Percentiles rank a stretch among this genome's conserved stretches.
Evolutionary conservation across 1,139 yeast genomes (phyloP).

Genomic region (Yamadazyma kanchanaburiensis): DNA sequence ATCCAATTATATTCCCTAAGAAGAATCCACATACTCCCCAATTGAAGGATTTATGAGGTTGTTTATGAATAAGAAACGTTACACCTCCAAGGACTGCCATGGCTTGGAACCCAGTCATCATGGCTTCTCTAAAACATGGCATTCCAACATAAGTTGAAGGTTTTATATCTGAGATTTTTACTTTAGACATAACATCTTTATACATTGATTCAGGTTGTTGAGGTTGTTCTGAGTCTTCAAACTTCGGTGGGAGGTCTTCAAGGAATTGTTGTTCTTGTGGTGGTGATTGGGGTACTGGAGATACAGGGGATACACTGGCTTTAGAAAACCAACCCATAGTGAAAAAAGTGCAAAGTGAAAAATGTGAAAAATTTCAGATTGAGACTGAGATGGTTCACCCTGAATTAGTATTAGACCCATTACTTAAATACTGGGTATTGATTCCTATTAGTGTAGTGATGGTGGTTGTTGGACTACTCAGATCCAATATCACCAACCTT

Average conservation of each 20-base stretch:
- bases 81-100: conserved; percentile 77
- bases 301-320: conserved; percentile 24
- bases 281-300: conserved; percentile 14
- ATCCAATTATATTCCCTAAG: conserved; percentile 77
- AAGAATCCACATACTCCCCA: conserved; percentile 85
- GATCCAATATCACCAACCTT: conserved; percentile 65
- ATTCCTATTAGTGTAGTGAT: conserved; percentile 86
- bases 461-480: conserved; percentile 83
- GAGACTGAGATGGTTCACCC: conserved; percentile 2
- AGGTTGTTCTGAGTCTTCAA: conserved; percentile 31
- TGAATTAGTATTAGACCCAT: conserved; percentile 66
- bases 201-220: conserved; percentile 16
- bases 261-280: conserved; percentile 17
- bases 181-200: conserved; percentile 27
- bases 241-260: conserved; percentile 46
- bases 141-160: conserved; percentile 54
- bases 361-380: neutral
- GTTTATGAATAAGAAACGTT: conserved; percentile 65
- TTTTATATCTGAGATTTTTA: conserved; percentile 51
- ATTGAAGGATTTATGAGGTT: conserved; percentile 59
- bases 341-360: neutral
- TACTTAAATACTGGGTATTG: conserved; percentile 84
- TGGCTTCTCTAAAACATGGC: conserved; percentile 90
- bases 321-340: conserved; percentile 32
- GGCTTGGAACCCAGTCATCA: conserved; percentile 82